Base-by-base conservation (phyloP, 805 yeast genomes). In the Diddensiella santjacobensis region DNA sequence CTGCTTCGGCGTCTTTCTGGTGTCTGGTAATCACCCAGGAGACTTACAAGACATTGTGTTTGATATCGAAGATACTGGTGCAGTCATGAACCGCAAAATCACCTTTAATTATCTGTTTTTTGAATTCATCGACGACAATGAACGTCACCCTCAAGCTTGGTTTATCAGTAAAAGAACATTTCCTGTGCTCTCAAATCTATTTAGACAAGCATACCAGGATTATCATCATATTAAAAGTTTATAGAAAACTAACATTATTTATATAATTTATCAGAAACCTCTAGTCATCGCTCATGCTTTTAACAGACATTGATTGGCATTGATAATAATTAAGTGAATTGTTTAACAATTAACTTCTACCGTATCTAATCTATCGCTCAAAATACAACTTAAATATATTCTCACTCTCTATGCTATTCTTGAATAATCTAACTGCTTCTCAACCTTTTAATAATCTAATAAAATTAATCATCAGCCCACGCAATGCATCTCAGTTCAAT, bases 21-120 rank as follows among this genome's bases (percentile, higher is more conserved):
- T 53, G 15, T 4, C 36, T n/a, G 10, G 44, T 17, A n/a, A 38
- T 33, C n/a, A n/a, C n/a, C 3, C 22, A 3, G 36, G 41, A 2
- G 26, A 36, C 20, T 31, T 44, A 44, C 53, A 40, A 19, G 42
- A 30, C 13, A 42, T 64, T 3, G 47, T 72, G 2, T 72, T 62
- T 48, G 60, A 59, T 4, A 68, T 72, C 50, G 65, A 67, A 13
- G 60, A 62, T 2, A 41, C 45, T 3, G 50, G 64, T 59, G 36
- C 41, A 61, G 35, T 49, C 24, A 38, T 46, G 33, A 44, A 40
- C 2, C 41, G 52, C n/a, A 31, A 40, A 4, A 44, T 49, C 18
- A n/a, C 40, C n/a, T 44, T 49, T 40, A 49, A 44, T 17, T 40
- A 44, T 35, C n/a, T 41, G 11, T 40, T 29, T 8, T 49, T 44